Conservation (phyloP, 148 eudicot genomes). For the Vaccinium vitisidaea region DNA sequence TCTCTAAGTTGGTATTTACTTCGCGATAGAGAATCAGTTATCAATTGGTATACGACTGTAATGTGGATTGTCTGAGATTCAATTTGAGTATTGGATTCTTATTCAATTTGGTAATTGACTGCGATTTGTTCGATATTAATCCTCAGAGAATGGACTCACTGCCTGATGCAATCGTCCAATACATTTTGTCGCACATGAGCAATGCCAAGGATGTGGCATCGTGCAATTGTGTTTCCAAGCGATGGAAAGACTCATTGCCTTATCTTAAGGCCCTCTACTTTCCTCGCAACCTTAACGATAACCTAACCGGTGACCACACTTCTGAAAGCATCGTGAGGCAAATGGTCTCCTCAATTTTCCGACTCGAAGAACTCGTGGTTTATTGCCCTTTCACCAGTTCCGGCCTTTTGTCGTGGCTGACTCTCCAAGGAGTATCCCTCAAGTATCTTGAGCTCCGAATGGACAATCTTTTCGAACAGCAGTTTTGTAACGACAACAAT, state of each 20-base stretch:
- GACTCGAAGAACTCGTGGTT: constrained; percentile 80
- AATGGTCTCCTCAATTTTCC: constrained; percentile 47
- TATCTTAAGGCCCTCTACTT: constrained; percentile 66
- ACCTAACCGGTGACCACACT: constrained; percentile 27
- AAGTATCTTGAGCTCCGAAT: constrained; percentile 70
- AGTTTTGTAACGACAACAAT: constrained; percentile 25
- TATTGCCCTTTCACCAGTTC: constrained; percentile 75
- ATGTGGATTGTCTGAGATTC: too few species aligned
- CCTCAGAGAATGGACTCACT: constrained; percentile 69
- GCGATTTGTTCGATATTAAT: constrained; percentile 33
- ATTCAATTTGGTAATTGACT: constrained; percentile 3
- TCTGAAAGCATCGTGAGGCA: constrained; percentile 52
- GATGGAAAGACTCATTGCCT: constrained; percentile 78
- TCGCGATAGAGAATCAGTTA: neutral
- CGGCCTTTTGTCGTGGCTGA: constrained; percentile 74
- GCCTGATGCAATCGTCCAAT: constrained; percentile 77
- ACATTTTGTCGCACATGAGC: constrained; percentile 63
- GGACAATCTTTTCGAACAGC: constrained; percentile 60
- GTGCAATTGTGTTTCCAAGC: constrained; percentile 70
- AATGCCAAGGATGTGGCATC: constrained; percentile 86
- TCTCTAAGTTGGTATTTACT: neutral
- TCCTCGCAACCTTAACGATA: constrained; percentile 72
- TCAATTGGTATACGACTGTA: neutral
- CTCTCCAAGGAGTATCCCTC: constrained; percentile 41
- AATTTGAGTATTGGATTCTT: neutral